Percentiles rank a stretch among this genome's conserved stretches.
phyloP scores from a whole-genome alignment of 305 asterid species.

The Solanum hybrid region DNA sequence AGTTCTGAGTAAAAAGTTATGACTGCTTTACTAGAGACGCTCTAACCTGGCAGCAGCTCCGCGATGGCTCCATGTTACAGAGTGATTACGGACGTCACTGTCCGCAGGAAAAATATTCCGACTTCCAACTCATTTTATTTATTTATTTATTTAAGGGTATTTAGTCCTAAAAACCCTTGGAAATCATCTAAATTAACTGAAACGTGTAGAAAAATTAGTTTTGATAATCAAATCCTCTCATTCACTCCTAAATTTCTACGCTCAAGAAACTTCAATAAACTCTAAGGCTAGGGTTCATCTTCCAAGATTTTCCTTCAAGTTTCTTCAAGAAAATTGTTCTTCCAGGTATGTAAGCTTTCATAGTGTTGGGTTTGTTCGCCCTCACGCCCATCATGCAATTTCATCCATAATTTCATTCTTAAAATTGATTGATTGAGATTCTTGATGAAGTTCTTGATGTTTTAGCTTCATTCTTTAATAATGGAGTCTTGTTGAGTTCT shows the following conservation, averaged over 20 bases:
- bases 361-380: not conserved
- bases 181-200: not conserved
- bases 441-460: not conserved
- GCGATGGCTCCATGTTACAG: not conserved
- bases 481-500: not conserved
- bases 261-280: not conserved
- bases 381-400: not conserved
- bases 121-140: not conserved
- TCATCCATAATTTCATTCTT: not conserved
- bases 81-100: not conserved
- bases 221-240: not conserved
- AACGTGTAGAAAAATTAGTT: not conserved
- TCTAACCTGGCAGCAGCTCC: not conserved
- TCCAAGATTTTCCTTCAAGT: not conserved
- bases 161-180: not conserved
- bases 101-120: not conserved
- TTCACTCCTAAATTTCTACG: not conserved
- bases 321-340: not conserved
- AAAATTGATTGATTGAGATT: not conserved
- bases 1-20: not conserved
- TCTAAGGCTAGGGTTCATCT: not conserved
- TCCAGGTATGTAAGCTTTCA: not conserved
- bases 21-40: not conserved
- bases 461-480: not conserved
- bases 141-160: not conserved